Evolutionary conservation across 2,329 filamentous ascomycete genomes (phyloP).

Genomic region (Exophiala viscosa): DNA sequence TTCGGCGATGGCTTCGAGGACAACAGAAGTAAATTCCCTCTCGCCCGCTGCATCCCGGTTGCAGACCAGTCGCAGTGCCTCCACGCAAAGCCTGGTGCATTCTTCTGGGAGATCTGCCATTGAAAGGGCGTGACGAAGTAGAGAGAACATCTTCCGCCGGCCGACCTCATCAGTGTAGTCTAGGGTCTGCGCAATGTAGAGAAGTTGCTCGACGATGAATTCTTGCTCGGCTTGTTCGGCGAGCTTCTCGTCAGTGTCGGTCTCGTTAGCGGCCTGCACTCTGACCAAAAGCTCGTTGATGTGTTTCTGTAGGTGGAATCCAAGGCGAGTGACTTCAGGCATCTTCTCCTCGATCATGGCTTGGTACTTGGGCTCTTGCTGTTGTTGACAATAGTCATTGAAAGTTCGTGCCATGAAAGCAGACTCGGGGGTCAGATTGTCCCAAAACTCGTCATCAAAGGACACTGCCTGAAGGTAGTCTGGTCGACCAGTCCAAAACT

Average conservation of each 20-base stretch:
- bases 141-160: conserved; percentile 88
- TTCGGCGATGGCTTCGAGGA: conserved; percentile 91
- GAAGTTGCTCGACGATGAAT: conserved; percentile 91
- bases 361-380: conserved; percentile 70
- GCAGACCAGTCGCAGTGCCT: conserved; percentile 78
- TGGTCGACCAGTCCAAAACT: conserved; percentile 90
- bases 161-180: conserved; percentile 98
- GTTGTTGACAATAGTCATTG: conserved; percentile 85
- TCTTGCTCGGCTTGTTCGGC: conserved; percentile 78
- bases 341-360: conserved; percentile 84
- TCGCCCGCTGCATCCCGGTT: conserved; percentile 53
- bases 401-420: conserved; percentile 89
- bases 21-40: conserved; percentile 49
- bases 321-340: conserved; percentile 87
- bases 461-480: conserved; percentile 46
- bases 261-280: conserved; percentile 39
- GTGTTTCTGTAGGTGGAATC: conserved; percentile 80
- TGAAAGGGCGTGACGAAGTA: conserved; percentile 80
- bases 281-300: conserved; percentile 51
- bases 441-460: conserved; percentile 47
- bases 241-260: conserved; percentile 62
- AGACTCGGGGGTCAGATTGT: conserved; percentile 64
- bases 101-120: conserved; percentile 87
- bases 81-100: conserved; percentile 80
- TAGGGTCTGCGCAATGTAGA: conserved; percentile 85